Evolutionary conservation across 208 protist species (phyloP).

Genomic region (Endotrypanum monterogeii): DNA sequence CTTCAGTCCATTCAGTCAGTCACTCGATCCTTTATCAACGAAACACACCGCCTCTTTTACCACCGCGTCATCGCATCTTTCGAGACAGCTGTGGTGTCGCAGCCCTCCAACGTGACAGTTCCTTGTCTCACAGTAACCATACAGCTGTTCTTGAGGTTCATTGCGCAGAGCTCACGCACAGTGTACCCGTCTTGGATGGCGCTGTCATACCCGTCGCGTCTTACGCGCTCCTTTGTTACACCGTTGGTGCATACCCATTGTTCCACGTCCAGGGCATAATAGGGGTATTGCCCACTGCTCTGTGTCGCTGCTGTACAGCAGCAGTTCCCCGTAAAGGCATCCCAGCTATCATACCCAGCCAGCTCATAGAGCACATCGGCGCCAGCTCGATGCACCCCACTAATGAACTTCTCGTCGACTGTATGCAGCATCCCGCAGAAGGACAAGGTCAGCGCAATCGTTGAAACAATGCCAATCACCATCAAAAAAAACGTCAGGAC

Average conservation of each 20-base stretch:
- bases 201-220: conserved; percentile 42
- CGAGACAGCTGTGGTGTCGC: conserved; percentile 13
- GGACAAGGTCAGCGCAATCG: conserved; percentile 44
- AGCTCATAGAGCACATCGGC: conserved; percentile 34
- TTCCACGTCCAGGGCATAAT: conserved; percentile 68
- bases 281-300: conserved; percentile 35
- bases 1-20: too few species aligned
- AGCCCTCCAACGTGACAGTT: conserved; percentile 21
- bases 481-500: conserved; percentile 57
- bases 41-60: conserved; percentile 9
- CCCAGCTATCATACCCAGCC: conserved; percentile 60
- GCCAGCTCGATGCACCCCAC: conserved; percentile 26
- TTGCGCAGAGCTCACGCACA: conserved; percentile 67
- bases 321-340: conserved; percentile 54
- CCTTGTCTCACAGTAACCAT: conserved; percentile 19
- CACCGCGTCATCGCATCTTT: conserved; percentile 31
- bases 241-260: conserved; percentile 76
- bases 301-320: conserved; percentile 53
- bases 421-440: conserved; percentile 57
- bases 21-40: neutral
- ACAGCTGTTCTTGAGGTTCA: conserved; percentile 61
- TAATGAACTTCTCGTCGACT: conserved; percentile 38
- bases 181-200: conserved; percentile 42
- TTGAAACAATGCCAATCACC: conserved; percentile 44
- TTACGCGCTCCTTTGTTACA: conserved; percentile 71